phyloP scores from a whole-genome alignment of 2,329 filamentous ascomycete genomes.

The Xylaria sp. region DNA sequence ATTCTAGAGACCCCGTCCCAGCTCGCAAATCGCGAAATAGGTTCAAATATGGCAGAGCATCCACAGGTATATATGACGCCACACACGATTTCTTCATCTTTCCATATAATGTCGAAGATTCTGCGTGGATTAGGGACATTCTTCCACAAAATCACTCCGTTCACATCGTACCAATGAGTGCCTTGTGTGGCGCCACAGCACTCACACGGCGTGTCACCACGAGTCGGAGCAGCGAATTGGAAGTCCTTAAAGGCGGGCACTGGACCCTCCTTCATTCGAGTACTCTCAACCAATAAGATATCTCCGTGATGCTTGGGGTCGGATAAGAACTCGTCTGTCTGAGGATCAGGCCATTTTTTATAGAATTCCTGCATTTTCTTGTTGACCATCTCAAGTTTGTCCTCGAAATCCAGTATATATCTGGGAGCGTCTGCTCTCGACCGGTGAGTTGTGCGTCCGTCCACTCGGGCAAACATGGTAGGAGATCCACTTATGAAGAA shows the following conservation, averaged over 20 bases:
- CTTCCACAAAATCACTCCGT: not conserved
- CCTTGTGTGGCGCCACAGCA: accelerated
- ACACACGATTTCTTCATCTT: not conserved
- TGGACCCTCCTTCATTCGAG: not conserved
- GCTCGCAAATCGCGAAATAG: not conserved
- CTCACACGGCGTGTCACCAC: too few relatives aligned
- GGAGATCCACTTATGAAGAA: not conserved
- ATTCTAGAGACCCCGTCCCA: not conserved
- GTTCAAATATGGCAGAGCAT: not conserved
- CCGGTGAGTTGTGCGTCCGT: not conserved
- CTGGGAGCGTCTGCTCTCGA: not conserved
- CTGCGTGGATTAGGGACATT: not conserved
- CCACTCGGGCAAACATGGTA: not conserved
- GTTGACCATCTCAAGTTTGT: not conserved
- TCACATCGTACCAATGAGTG: not conserved
- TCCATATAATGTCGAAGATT: not conserved
- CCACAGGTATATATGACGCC: too few relatives aligned
- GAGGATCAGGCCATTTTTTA: not conserved
- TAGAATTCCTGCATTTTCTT: not conserved
- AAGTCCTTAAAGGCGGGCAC: not conserved
- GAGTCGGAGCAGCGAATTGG: not conserved
- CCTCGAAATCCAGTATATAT: not conserved
- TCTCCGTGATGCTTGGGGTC: too few relatives aligned
- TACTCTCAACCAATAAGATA: not conserved
- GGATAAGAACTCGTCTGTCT: too few relatives aligned